These are phyloP conservation scores for Elymus sibiricus DNA, from an alignment of 176 grass and related monocot genomes.

Conservation along the genomic window DNA sequence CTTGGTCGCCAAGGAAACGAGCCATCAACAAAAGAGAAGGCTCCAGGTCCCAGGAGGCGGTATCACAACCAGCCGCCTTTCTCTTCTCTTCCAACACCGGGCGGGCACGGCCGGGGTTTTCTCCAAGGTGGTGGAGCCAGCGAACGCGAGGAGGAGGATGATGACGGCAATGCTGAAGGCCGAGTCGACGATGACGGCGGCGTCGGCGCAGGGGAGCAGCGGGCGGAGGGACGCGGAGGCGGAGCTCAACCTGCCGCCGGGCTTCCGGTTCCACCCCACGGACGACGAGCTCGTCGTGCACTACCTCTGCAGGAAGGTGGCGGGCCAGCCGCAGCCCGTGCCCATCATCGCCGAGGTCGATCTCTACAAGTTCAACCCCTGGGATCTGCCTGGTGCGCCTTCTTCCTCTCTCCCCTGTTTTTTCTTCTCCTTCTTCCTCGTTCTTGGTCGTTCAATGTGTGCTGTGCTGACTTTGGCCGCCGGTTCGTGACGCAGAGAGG, in stretches of 20 bases:
- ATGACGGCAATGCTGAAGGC: conserved; percentile 19
- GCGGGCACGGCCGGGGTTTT: not conserved
- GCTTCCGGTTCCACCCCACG: conserved; percentile 94
- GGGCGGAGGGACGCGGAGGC: conserved; percentile 65
- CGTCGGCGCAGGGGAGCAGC: conserved; percentile 9
- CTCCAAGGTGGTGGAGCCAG: not conserved
- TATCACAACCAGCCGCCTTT: not conserved
- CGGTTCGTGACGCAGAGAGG: conserved; percentile 42
- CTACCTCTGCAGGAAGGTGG: conserved; percentile 67
- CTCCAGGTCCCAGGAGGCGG: not conserved
- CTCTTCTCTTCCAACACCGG: too few species aligned
- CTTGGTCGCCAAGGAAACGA: not conserved
- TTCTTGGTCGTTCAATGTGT: not conserved
- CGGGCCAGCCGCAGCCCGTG: conserved; percentile 50
- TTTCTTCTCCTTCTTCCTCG: not conserved
- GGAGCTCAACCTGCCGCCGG: conserved; percentile 83
- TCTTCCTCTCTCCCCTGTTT: not conserved
- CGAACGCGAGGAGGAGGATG: not conserved
- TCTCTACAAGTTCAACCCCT: conserved; percentile 85
- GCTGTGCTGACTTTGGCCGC: not conserved
- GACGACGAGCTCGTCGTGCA: conserved; percentile 87
- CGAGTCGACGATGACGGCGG: not conserved
- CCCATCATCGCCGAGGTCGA: conserved; percentile 92
- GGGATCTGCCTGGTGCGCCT: conserved; percentile 65
- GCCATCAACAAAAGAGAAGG: not conserved